phyloP scores from a whole-genome alignment of 148 eudicot species.

The Vaccinium corymbosum region DNA sequence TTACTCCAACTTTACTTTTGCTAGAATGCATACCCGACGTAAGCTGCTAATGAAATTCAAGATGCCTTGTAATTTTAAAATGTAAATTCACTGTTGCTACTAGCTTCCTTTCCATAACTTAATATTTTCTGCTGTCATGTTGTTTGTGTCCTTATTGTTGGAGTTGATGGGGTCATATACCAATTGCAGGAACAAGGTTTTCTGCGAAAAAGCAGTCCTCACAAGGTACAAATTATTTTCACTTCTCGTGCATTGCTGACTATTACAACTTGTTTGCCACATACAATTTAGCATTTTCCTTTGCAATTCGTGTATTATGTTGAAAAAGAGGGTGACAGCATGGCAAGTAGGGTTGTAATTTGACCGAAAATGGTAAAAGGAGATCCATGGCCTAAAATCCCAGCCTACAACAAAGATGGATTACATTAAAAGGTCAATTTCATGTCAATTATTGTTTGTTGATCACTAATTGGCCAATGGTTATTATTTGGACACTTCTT shows the following conservation, averaged over 20 bases:
- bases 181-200: constrained; percentile 67
- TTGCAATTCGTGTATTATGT: neutral
- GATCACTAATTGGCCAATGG: neutral
- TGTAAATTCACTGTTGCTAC: neutral
- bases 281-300: neutral
- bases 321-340: neutral
- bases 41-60: neutral
- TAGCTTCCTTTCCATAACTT: neutral
- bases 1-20: neutral
- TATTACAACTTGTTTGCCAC: neutral
- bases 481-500: neutral
- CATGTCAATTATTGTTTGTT: neutral
- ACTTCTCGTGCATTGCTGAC: neutral
- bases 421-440: neutral
- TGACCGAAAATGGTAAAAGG: neutral
- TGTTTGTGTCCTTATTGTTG: neutral
- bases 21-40: neutral
- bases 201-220: constrained; percentile 64
- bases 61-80: neutral
- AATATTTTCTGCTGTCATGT: neutral
- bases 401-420: neutral
- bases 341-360: neutral
- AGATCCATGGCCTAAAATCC: neutral
- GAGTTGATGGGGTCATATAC: constrained; percentile 10
- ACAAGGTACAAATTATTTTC: constrained; percentile 53